These are phyloP conservation scores for Xylaria intraflava DNA, from an alignment of 495 filamentous ascomycete genomes.

Conservation along the genomic window DNA sequence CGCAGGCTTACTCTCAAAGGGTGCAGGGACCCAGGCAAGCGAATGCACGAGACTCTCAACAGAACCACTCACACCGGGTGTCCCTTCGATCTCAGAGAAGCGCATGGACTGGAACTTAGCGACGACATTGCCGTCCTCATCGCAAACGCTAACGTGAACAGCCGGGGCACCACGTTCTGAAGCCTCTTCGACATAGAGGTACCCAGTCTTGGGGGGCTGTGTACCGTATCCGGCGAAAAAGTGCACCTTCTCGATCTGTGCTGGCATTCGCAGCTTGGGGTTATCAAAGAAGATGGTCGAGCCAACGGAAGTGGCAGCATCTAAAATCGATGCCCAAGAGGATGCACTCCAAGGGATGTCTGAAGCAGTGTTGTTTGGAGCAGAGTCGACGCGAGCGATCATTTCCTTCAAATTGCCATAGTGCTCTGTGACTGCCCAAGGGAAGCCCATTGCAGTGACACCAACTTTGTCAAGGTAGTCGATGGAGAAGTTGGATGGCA, in stretches of 20 bases:
- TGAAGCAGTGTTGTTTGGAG: conserved; percentile 10
- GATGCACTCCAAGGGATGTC: conserved; percentile 25
- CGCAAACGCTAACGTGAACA: conserved; percentile 15
- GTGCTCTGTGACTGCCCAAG: conserved; percentile 39
- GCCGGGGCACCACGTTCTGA: conserved; percentile 2
- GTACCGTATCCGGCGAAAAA: conserved; percentile 12
- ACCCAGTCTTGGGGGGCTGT: conserved; percentile 15
- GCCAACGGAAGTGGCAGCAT: conserved; percentile 42
- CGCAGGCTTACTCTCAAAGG: conserved; percentile 18
- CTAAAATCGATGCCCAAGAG: conserved; percentile 42
- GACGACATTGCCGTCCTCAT: conserved; percentile 23
- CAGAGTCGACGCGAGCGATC: conserved; percentile 35
- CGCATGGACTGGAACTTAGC: conserved; percentile 30
- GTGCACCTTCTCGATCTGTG: conserved; percentile 24
- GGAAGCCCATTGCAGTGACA: conserved; percentile 39
- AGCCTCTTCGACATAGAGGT: conserved; percentile 25
- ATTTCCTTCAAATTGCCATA: conserved; percentile 35
- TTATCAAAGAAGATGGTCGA: conserved; percentile 38
- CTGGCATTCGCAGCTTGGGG: conserved; percentile 40
- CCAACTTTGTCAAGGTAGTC: conserved; percentile 38
- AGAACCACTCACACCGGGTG: conserved; percentile 20
- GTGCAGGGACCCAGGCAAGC: conserved; percentile 31
- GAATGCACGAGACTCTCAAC: conserved; percentile 31
- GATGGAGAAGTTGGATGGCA: conserved; percentile 28
- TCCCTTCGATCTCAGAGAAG: conserved; percentile 37